Conservation (phyloP, 2,329 filamentous ascomycete species). For the Penicillium sp. region DNA sequence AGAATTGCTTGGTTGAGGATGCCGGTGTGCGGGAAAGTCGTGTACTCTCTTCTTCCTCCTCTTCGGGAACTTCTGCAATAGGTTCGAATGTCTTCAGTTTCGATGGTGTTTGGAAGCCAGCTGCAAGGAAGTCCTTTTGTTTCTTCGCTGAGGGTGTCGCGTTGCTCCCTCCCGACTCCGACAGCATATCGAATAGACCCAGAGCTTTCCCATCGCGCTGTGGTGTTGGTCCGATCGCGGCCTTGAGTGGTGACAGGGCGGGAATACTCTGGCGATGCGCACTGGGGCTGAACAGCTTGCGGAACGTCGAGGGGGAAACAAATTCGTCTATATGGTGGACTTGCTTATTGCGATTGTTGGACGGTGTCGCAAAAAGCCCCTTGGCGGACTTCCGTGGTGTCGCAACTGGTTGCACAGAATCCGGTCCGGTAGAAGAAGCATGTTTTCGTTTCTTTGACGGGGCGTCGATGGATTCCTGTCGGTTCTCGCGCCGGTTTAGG, state of each 20-base stretch:
- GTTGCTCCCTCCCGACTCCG: slow-evolving; percentile 41
- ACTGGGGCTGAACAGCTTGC: slow-evolving; percentile 40
- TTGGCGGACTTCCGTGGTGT: slow-evolving; percentile 42
- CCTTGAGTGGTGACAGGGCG: slow-evolving; percentile 39
- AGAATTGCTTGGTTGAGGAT: slow-evolving; percentile 48
- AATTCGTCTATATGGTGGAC: slow-evolving; percentile 48
- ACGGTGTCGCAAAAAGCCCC: slow-evolving; percentile 35
- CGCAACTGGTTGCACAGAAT: slow-evolving; percentile 13
- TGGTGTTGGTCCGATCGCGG: slow-evolving; percentile 50
- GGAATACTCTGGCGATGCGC: slow-evolving; percentile 30
- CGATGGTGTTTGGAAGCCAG: slow-evolving; percentile 41
- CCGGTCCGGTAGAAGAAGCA: slow-evolving; percentile 30
- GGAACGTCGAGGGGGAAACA: slow-evolving; percentile 44
- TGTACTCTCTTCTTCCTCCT: slow-evolving; percentile 27
- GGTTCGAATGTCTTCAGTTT: slow-evolving; percentile 31
- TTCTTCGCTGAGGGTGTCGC: slow-evolving; percentile 35
- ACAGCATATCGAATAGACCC: slow-evolving; percentile 51
- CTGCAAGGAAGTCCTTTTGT: slow-evolving; percentile 29
- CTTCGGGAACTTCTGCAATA: slow-evolving; percentile 32
- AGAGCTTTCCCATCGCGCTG: slow-evolving; percentile 51
- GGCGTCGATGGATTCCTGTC: slow-evolving; percentile 17
- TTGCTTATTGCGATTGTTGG: slow-evolving; percentile 26
- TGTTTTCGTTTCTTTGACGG: slow-evolving; percentile 37
- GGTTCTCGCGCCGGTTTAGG: slow-evolving; percentile 21
- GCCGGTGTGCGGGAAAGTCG: slow-evolving; percentile 41